Conservation (phyloP, 192 early-diverging fungal species). For the Linnemannia exigua region DNA sequence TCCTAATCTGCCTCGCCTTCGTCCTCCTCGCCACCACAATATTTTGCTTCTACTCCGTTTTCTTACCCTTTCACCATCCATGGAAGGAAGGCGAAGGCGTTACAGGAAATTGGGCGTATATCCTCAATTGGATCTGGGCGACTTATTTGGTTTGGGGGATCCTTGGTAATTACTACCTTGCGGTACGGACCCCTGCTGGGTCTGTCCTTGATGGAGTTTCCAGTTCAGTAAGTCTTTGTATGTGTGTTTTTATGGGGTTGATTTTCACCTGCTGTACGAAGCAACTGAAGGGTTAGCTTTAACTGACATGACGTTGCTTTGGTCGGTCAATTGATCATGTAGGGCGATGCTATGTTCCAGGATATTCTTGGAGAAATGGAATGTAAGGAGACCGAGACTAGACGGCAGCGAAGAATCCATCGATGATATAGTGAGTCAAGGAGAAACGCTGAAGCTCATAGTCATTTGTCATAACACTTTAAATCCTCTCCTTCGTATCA, state of each 20-base stretch:
- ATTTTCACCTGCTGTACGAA: too few relatives aligned
- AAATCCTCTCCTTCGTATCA: too few relatives aligned
- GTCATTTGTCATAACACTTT: too few relatives aligned
- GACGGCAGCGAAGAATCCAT: too few relatives aligned
- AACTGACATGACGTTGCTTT: too few relatives aligned
- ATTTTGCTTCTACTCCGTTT: slow-evolving; percentile 59
- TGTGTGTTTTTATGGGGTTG: too few relatives aligned
- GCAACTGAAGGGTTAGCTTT: neutral
- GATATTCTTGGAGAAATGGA: slow-evolving; percentile 63
- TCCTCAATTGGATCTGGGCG: slow-evolving; percentile 45
- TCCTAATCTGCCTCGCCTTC: slow-evolving; percentile 66
- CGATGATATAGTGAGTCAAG: slow-evolving; percentile 37
- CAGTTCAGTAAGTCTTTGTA: slow-evolving; percentile 28
- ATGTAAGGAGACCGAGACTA: slow-evolving; percentile 55
- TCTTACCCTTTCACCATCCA: slow-evolving; percentile 61
- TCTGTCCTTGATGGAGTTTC: slow-evolving; percentile 54
- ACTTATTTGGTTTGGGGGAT: slow-evolving; percentile 68
- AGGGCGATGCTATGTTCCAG: slow-evolving; percentile 61
- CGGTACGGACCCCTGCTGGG: slow-evolving; percentile 67
- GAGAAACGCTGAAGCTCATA: neutral
- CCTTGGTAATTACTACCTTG: slow-evolving; percentile 69
- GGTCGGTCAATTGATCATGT: neutral
- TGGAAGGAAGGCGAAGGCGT: slow-evolving; percentile 60
- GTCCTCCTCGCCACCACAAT: slow-evolving; percentile 60
- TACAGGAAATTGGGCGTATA: slow-evolving; percentile 55